Evolutionary conservation across 2,329 filamentous ascomycete species (phyloP), one percentile per base, ranked within the genome.

Genomic region (Penicillium sumatraense): DNA sequence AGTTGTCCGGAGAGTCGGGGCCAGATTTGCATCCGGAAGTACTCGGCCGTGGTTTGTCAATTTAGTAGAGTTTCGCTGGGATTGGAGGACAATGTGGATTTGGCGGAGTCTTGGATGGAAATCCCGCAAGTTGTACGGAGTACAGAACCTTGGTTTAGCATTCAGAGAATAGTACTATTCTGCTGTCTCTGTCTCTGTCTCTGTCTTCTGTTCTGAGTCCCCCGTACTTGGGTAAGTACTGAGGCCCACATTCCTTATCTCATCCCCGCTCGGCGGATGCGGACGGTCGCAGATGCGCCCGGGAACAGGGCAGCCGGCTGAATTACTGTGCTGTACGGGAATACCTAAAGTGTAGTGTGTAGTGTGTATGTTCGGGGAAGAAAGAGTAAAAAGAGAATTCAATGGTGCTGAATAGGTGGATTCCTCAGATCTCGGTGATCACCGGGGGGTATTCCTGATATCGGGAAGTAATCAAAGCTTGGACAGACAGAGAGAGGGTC

Each of bases 1-100:
- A n/a, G n/a, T n/a, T n/a, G n/a, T n/a, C n/a, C 41, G 56, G 60
- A 59, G 44, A 20, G 31, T 64, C 61, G 61, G 63, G 54, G 56
- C 53, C 46, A 57, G 45, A 65, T 18, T 61, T 56, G 29, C 48
- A 59, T 58, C 63, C 61, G 62, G 57, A 13, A 36, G 20, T 8
- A 24, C 42, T 31, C 29, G 29, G 29, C 29, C 29, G 33, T 36
- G 33, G 18, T 42, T n/a, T 20, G 36, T 40, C n/a, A 51, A 44
- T 57, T n/a, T 51, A 54, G 51, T 51, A 51, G 47, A 49, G 48
- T 57, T 57, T 46, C 11, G 21, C 21, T 26, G 40, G 40, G 5
- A 21, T 13, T 7, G 2, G 3, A 6, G n/a, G 33, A 8, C 9
- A 13, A 6, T 31, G 21, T 31, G 29, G 29, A 31, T 31, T 29